A percentile compares a stretch with the other conserved stretches of the same genome.
Evolutionary conservation across 2,329 filamentous ascomycete genomes (phyloP).

Genomic region (Tolypocladium endophyticum): DNA sequence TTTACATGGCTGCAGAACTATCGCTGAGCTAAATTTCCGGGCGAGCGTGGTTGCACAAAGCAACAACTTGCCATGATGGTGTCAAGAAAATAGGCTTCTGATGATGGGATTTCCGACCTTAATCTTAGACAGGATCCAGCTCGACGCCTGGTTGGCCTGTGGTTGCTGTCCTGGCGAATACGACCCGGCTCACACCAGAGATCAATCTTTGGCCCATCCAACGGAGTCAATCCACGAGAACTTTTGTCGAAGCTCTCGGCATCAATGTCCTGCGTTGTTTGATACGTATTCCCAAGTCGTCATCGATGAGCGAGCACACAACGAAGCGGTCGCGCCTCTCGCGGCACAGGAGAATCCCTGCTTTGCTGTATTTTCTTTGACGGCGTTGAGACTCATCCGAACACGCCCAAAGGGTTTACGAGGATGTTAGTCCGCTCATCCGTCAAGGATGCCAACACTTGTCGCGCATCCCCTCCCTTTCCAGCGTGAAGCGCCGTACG

Average conservation of each 20-base stretch:
- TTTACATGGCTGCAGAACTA: conserved; percentile 6
- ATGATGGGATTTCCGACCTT: not conserved
- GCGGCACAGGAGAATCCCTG: not conserved
- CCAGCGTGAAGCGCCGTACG: not conserved
- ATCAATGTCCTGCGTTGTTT: not conserved
- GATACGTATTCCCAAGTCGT: not conserved
- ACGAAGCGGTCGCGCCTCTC: not conserved
- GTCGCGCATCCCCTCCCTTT: not conserved
- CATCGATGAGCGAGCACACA: not conserved
- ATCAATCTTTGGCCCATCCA: not conserved
- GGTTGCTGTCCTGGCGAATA: not conserved
- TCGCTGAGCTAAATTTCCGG: conserved; percentile 8
- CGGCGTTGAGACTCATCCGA: not conserved
- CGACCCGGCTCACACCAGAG: not conserved
- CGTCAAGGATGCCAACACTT: not conserved
- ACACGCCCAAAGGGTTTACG: not conserved
- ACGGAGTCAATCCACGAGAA: not conserved
- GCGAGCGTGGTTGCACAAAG: not conserved
- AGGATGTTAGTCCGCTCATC: not conserved
- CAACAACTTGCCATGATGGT: not conserved
- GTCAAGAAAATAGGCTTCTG: not conserved
- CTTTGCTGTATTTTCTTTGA: not conserved
- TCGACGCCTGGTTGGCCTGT: not conserved
- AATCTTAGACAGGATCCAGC: not conserved
- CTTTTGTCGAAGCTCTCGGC: not conserved